Evolutionary conservation across 495 filamentous ascomycete species (phyloP).

Genomic region (Aspergillus panamensis): DNA sequence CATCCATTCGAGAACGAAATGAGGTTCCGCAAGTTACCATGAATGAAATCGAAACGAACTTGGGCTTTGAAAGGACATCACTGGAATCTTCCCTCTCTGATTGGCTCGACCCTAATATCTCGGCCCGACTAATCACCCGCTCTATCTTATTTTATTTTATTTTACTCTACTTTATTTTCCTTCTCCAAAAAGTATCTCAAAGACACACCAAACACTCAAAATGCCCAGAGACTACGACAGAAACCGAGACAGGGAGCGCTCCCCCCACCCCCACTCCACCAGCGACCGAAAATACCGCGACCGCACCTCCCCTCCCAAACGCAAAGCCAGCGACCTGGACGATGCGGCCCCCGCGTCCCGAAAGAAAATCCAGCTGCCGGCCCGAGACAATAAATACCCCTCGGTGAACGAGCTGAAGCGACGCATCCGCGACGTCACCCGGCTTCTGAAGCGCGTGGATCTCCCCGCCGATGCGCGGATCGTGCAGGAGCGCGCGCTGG

Average conservation of each 20-base stretch:
- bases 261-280: not conserved
- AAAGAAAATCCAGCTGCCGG: slow-evolving; percentile 19
- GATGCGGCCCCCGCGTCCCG: slow-evolving; percentile 1
- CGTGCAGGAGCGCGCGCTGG: slow-evolving; percentile 77
- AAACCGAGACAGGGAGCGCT: not conserved
- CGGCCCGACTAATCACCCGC: not conserved
- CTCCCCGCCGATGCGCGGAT: slow-evolving; percentile 72
- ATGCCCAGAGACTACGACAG: slow-evolving; percentile 8
- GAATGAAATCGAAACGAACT: not conserved
- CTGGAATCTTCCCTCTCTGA: not conserved
- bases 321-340: slow-evolving; percentile 28
- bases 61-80: not conserved
- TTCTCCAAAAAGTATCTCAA: not conserved
- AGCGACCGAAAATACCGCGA: slow-evolving; percentile 9
- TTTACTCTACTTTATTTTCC: not conserved
- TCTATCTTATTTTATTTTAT: not conserved
- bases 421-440: slow-evolving; percentile 50
- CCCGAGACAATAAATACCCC: slow-evolving; percentile 36
- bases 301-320: slow-evolving; percentile 23
- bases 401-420: slow-evolving; percentile 52
- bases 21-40: too few relatives aligned
- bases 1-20: too few relatives aligned
- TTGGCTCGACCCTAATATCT: not conserved
- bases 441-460: slow-evolving; percentile 56
- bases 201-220: too few relatives aligned